phyloP scores from a whole-genome alignment of 164 flowering plant genomes.

The Stephania yunnanensis region DNA sequence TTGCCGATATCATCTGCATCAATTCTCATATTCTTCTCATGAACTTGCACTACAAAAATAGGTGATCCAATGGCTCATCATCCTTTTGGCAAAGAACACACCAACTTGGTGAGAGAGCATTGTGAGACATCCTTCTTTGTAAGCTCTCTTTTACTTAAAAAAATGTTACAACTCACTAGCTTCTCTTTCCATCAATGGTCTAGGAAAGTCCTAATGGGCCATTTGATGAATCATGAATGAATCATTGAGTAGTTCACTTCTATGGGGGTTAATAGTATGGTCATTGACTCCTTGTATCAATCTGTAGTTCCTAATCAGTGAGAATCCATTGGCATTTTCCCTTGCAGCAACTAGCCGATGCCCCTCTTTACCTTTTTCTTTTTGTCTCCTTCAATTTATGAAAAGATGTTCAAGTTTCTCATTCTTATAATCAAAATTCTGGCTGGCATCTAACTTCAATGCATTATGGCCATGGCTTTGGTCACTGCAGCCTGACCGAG shows the following conservation, averaged over 20 bases:
- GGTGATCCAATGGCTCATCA: too few species aligned
- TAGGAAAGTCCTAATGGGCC: too few species aligned
- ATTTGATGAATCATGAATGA: background rate
- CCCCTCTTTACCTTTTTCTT: background rate
- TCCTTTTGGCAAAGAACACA: too few species aligned
- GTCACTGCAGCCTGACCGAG: conserved; percentile 86
- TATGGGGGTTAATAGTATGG: background rate
- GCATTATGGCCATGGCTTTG: background rate
- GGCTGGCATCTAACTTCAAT: background rate
- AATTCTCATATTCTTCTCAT: too few species aligned
- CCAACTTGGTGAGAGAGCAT: too few species aligned
- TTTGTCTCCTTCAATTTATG: background rate
- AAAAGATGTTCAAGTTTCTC: background rate
- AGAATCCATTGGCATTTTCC: background rate
- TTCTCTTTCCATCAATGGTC: too few species aligned
- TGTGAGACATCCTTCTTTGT: too few species aligned
- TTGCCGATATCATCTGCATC: too few species aligned
- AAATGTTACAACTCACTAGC: too few species aligned
- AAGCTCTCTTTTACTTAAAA: too few species aligned
- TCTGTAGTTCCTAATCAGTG: background rate
- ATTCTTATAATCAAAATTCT: background rate
- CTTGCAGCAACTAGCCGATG: background rate
- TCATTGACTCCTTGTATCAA: background rate
- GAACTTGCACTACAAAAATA: too few species aligned
- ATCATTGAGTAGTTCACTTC: background rate